phyloP scores from a whole-genome alignment of 139 green algal species.

The Gonium pectorale region DNA sequence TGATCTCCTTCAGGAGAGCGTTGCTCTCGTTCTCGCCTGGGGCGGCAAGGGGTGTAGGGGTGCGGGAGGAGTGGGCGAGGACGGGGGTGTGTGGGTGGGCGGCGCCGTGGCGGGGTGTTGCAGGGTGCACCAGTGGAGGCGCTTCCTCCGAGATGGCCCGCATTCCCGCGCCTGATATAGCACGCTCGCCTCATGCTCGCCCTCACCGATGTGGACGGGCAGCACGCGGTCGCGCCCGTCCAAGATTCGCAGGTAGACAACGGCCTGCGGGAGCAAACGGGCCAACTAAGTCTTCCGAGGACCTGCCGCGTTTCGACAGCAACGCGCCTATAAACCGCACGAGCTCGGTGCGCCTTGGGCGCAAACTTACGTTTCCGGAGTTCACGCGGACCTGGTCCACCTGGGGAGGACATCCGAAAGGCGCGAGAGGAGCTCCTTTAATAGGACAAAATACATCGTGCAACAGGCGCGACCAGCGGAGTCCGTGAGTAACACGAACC shows the following conservation, averaged over 20 bases:
- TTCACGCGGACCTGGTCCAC: slow-evolving; percentile 51
- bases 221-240: slow-evolving; percentile 42
- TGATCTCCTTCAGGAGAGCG: slow-evolving; percentile 65
- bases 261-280: no score
- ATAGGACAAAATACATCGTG: slow-evolving; percentile 8
- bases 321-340: background rate
- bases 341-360: no score
- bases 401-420: slow-evolving; percentile 1
- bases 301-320: background rate
- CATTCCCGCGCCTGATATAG: no score
- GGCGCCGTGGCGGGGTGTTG: no score
- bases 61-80: no score
- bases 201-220: slow-evolving; percentile 55
- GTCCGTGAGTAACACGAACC: no score
- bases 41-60: background rate
- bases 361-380: slow-evolving; percentile 28
- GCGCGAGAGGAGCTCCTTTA: slow-evolving; percentile 4
- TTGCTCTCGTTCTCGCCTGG: slow-evolving; percentile 66
- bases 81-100: no score
- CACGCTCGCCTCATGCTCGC: no score
- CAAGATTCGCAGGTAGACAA: slow-evolving; percentile 57
- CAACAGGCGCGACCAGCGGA: no score
- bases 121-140: no score
- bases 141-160: no score
- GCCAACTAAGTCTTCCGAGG: no score